Base-by-base conservation (phyloP, 441 rosid species). In the Capsella rubella region DNA sequence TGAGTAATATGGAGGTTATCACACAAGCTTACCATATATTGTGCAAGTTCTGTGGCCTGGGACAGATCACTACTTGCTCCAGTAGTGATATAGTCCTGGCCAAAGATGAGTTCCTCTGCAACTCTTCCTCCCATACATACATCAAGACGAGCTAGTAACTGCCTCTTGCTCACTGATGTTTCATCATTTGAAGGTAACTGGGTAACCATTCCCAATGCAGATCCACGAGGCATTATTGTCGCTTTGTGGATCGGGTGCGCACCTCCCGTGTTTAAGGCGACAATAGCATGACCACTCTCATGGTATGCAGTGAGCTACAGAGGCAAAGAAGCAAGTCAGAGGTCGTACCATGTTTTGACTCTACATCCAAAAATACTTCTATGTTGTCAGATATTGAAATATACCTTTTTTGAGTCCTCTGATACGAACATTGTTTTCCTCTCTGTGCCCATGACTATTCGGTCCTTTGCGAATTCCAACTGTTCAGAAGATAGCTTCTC, bases 41-140 rank as follows among this genome's bases (percentile, higher is more conserved):
- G 91, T 4, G 98, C 99, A 78, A 96, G 90, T 78, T 93, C 97
- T 15, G 99, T 93, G 61, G 99, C 99, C 5, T 90, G 87, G 39
- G 85, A 80, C 46, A 96, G 93, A 85, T 96, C 97, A 50, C 96
- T 91, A 78, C 97, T 93, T 8, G 99, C 99, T 59, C 98, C 99
- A 40, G 99, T 96, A 45, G 97, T 96, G 76, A 96, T 69, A 69
- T 88, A 78, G 81, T 96, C 98, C 72, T 69, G 86, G 54, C 99
- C 99, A 81, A 96, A 96, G 69, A 91, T 87, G 75, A 96, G 97
- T 84, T 96, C 99, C 80, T 96, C 98, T 3, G 99, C 97, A 53
- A 87, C 98, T 86, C 99, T 89, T 82, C 99, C 99, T 62, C 99
- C 98, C 98, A 93, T 96, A 66, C 99, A 96, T 74, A 96, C 97